phyloP scores from a whole-genome alignment of 1,139 yeast species.

The Candida dubliniensis region DNA sequence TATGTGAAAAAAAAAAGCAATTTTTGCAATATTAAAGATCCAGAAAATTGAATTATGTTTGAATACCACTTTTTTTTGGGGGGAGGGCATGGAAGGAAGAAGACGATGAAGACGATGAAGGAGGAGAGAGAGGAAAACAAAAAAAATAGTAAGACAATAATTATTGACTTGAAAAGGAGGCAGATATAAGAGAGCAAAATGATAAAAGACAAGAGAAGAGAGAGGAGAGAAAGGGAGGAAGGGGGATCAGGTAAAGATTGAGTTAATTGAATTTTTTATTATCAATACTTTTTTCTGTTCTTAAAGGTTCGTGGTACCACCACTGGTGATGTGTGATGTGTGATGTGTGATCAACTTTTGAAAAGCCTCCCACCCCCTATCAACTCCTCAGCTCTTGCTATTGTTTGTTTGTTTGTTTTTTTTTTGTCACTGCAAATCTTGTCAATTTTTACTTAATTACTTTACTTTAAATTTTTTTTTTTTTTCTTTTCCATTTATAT shows the following conservation, averaged over 20 bases:
- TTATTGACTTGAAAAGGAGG: too few relatives aligned
- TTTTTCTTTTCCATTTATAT: background rate
- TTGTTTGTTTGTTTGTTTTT: too few relatives aligned
- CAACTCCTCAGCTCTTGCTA: too few relatives aligned
- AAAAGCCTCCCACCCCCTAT: too few relatives aligned
- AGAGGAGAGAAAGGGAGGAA: background rate
- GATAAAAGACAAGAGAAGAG: background rate
- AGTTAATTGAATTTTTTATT: too few relatives aligned
- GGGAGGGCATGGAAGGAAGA: background rate
- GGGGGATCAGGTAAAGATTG: background rate
- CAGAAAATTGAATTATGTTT: background rate
- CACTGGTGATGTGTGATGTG: too few relatives aligned
- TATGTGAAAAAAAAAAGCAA: background rate
- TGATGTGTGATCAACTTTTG: too few relatives aligned
- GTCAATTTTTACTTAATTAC: background rate
- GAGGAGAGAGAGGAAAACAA: background rate
- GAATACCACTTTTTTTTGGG: background rate
- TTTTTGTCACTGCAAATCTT: too few relatives aligned
- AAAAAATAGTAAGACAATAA: background rate
- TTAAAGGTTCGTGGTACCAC: too few relatives aligned
- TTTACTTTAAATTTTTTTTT: too few relatives aligned
- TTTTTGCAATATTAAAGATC: background rate
- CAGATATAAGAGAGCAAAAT: too few relatives aligned
- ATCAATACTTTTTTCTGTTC: too few relatives aligned
- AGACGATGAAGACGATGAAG: background rate